Evolutionary conservation across 306 rosid species (phyloP).

Genomic region (Trifolium repens): DNA sequence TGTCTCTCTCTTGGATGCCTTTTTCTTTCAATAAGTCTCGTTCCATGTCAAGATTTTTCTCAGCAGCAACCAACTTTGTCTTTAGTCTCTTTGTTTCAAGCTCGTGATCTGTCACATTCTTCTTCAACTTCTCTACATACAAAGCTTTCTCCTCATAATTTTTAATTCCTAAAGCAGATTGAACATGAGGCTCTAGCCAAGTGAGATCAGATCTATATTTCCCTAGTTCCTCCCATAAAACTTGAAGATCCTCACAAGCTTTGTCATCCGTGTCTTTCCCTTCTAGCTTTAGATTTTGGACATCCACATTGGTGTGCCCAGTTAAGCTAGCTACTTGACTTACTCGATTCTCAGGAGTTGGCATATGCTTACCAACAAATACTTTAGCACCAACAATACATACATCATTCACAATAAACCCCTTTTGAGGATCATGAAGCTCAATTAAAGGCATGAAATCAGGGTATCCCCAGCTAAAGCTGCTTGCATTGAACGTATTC

Average conservation of each 20-base stretch:
- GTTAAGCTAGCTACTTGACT: too few relatives aligned
- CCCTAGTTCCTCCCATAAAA: conserved; percentile 44
- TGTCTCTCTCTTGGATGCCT: conserved; percentile 14
- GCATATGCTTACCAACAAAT: too few relatives aligned
- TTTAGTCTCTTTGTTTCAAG: conserved; percentile 7
- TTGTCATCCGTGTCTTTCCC: neutral
- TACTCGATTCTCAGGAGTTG: neutral
- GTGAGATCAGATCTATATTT: conserved; percentile 28
- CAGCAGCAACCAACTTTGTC: conserved; percentile 22
- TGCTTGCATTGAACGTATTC: neutral
- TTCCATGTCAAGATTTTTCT: conserved; percentile 20
- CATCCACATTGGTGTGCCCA: too few relatives aligned
- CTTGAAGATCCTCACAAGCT: conserved; percentile 10
- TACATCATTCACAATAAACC: neutral
- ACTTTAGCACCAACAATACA: neutral
- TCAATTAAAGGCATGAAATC: neutral
- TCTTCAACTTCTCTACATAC: neutral
- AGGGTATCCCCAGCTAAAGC: rapidly evolving
- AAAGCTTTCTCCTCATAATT: conserved; percentile 35
- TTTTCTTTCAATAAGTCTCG: neutral
- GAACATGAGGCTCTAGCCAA: conserved; percentile 46
- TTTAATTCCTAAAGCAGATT: conserved; percentile 32
- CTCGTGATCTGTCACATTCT: conserved; percentile 17
- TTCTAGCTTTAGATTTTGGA: too few relatives aligned
- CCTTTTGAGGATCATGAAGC: neutral